Conservation (phyloP, 495 filamentous ascomycete genomes). For the Lepraria neglecta region DNA sequence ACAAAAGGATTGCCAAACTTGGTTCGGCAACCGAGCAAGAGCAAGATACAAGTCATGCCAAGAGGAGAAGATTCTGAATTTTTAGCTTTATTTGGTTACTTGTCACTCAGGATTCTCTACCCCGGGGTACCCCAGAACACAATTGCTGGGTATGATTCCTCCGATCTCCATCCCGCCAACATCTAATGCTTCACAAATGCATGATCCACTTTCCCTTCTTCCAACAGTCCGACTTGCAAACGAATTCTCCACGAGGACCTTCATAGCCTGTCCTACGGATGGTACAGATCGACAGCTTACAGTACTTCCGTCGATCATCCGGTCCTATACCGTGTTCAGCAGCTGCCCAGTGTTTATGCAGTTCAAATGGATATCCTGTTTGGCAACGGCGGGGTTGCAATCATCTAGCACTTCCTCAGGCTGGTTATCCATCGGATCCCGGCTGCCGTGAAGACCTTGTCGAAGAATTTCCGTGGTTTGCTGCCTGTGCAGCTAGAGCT, state of each 20-base stretch:
- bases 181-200: slow-evolving; percentile 4
- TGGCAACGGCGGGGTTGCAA: neutral
- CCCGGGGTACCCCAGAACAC: neutral
- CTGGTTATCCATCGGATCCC: slow-evolving; percentile 9
- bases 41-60: neutral
- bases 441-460: slow-evolving; percentile 4
- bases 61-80: slow-evolving; percentile 12
- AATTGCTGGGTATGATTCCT: neutral
- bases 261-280: neutral
- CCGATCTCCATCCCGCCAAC: neutral
- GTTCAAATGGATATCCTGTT: neutral
- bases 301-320: neutral
- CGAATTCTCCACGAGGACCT: neutral
- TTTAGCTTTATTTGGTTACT: neutral
- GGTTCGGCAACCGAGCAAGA: neutral
- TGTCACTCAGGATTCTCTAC: slow-evolving; percentile 1
- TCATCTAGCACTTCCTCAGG: neutral
- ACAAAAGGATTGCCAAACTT: slow-evolving; percentile 4
- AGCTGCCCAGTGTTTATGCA: neutral
- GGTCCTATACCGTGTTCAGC: neutral
- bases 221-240: neutral
- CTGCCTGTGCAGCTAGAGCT: slow-evolving; percentile 10
- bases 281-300: slow-evolving; percentile 8
- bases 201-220: neutral
- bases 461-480: slow-evolving; percentile 7